phyloP scores from a whole-genome alignment of 148 eudicot genomes.

The Cornus kousa region DNA sequence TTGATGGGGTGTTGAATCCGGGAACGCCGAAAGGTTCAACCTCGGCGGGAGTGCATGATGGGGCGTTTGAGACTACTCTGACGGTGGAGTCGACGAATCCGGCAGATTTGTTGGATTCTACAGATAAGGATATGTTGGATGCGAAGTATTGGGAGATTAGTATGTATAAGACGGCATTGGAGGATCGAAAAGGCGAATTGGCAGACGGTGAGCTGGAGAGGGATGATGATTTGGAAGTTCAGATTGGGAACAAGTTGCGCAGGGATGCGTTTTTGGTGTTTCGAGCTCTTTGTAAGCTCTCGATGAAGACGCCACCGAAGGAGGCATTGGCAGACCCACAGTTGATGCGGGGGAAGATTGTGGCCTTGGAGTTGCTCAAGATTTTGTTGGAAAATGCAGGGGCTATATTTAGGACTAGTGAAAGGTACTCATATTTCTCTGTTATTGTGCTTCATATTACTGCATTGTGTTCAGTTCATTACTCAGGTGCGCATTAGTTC shows the following conservation, averaged over 20 bases:
- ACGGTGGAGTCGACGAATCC: constrained; percentile 94
- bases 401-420: constrained; percentile 91
- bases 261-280: constrained; percentile 97
- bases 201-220: constrained; percentile 81
- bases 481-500: background rate
- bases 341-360: constrained; percentile 89
- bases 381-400: constrained; percentile 99
- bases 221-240: constrained; percentile 91
- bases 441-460: background rate
- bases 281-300: constrained; percentile 87
- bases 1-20: constrained; percentile 77
- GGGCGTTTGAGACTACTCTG: constrained; percentile 84
- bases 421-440: constrained; percentile 50
- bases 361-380: constrained; percentile 95
- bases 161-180: constrained; percentile 94
- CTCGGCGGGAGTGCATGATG: constrained; percentile 56
- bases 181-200: constrained; percentile 92
- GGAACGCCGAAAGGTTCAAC: constrained; percentile 32
- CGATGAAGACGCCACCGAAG: constrained; percentile 98
- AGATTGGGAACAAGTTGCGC: constrained; percentile 92
- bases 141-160: constrained; percentile 99
- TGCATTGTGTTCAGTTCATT: background rate
- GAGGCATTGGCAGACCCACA: constrained; percentile 84
- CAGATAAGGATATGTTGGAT: constrained; percentile 99
- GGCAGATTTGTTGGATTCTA: constrained; percentile 92